Evolutionary conservation across 2,329 filamentous ascomycete species (phyloP), one percentile per base, ranked within the genome.

Genomic region (Alternaria angustiovoidea): DNA sequence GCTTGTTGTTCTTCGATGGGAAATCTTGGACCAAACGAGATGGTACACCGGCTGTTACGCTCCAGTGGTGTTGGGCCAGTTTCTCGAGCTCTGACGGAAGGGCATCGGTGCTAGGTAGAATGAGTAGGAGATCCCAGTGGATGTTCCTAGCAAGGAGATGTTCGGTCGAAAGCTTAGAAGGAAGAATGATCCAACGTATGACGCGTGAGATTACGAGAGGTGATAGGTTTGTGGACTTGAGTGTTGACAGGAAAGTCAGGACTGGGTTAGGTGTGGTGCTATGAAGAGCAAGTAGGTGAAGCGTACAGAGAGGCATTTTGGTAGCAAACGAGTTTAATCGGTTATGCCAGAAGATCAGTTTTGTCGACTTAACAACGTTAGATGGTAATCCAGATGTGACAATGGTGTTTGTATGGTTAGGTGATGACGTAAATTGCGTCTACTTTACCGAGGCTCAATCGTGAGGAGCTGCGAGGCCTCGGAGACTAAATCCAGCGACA

Each of bases 141-240:
- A 75, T 76, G 49, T 80, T 76, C 7, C 73, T 70, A 14, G 78
- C 73, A 14, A 83, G 78, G 16, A 85, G 76, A 6, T 75, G 66
- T 14, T 73, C 70, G 9, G 73, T 79, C 7, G 82, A 84, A 43
- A 82, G 71, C 0, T 66, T 68, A 2, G 78, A 78, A 1, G 84
- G 82, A 18, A 80, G 78, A 57, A 85, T 82, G 44, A 85, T 83
- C 82, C 83, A 85, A 42, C 84, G 76, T 39, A 83, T 68, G 36
- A 82, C 79, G 57, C 75, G 75, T 32, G 81, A 79, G 26, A 78
- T 66, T 1, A 83, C 76, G 3, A 85, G 75, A 0, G 83, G 82
- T 24, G 75, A 74, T 26, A 79, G 28, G n/a, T 68, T 61, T 18
- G 74, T 60, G 1, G 64, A 62, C 26, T 68, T 68, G 51, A 85